phyloP scores from a whole-genome alignment of 768 basidiomycete genomes.

The Tremella mesenterica region DNA sequence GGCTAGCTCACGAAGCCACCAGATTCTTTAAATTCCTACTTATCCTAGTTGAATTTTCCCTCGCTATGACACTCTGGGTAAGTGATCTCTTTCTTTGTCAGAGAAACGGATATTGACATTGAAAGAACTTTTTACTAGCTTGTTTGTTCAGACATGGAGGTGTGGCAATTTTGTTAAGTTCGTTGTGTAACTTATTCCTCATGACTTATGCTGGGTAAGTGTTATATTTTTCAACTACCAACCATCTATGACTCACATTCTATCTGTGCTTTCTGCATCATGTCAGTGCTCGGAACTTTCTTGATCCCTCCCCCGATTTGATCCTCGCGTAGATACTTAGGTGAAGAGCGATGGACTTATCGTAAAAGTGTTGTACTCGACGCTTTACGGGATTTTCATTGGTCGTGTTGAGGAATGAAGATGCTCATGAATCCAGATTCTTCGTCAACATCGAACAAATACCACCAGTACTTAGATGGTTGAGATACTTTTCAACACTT shows the following conservation, averaged over 20 bases:
- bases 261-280: no score
- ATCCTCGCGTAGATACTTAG: conserved; percentile 46
- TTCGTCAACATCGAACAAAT: conserved; percentile 79
- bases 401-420: no score
- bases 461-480: conserved; percentile 84
- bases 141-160: conserved; percentile 76
- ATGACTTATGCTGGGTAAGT: conserved; percentile 46
- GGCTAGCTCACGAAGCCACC: conserved; percentile 64
- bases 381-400: no score
- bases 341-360: no score
- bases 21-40: conserved; percentile 93
- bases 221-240: neutral
- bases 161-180: conserved; percentile 79
- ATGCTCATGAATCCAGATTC: no score
- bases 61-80: conserved; percentile 78
- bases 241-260: neutral
- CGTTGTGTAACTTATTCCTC: conserved; percentile 47
- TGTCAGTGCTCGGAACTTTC: no score
- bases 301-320: neutral
- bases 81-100: conserved; percentile 48
- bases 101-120: neutral
- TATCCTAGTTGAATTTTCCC: conserved; percentile 72
- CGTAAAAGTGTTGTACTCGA: no score
- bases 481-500: conserved; percentile 67
- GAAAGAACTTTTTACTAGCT: conserved; percentile 88